Evolutionary conservation across 2,329 filamentous ascomycete genomes (phyloP).

Genomic region (Xylaria sp.): DNA sequence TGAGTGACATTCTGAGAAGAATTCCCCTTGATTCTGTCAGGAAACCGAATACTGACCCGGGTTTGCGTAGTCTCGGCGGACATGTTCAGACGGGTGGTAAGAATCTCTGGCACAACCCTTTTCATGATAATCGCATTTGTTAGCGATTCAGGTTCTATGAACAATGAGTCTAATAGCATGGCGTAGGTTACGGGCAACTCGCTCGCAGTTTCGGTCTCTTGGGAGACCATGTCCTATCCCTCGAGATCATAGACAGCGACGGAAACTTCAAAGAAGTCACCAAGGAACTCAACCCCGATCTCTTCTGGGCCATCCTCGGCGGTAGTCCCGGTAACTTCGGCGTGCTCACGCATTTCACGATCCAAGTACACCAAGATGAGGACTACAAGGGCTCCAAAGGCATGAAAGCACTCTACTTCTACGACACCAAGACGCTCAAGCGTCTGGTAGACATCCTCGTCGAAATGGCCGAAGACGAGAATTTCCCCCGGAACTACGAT

Average conservation of each 20-base stretch:
- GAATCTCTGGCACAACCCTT: background rate
- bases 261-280: conserved; percentile 44
- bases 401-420: conserved; percentile 40
- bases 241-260: conserved; percentile 43
- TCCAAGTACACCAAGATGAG: conserved; percentile 38
- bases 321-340: conserved; percentile 55
- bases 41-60: conserved; percentile 3
- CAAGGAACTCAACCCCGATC: conserved; percentile 45
- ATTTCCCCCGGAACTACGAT: conserved; percentile 43
- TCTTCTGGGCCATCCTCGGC: conserved; percentile 55
- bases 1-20: conserved; percentile 4
- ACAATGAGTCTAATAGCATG: conserved; percentile 4
- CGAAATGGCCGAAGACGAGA: conserved; percentile 40
- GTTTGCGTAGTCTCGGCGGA: conserved; percentile 34
- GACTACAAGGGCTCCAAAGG: conserved; percentile 39
- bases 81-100: conserved; percentile 44
- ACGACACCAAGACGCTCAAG: conserved; percentile 36
- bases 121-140: background rate
- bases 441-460: conserved; percentile 37
- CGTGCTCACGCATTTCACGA: conserved; percentile 50
- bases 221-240: conserved; percentile 48
- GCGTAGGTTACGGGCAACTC: conserved; percentile 38
- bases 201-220: conserved; percentile 47
- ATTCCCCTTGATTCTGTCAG: no score
- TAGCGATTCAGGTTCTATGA: background rate